Evolutionary conservation across 2,329 filamentous ascomycete genomes (phyloP), one percentile per base, ranked within the genome.

Genomic region (Cyclaneusma minus): DNA sequence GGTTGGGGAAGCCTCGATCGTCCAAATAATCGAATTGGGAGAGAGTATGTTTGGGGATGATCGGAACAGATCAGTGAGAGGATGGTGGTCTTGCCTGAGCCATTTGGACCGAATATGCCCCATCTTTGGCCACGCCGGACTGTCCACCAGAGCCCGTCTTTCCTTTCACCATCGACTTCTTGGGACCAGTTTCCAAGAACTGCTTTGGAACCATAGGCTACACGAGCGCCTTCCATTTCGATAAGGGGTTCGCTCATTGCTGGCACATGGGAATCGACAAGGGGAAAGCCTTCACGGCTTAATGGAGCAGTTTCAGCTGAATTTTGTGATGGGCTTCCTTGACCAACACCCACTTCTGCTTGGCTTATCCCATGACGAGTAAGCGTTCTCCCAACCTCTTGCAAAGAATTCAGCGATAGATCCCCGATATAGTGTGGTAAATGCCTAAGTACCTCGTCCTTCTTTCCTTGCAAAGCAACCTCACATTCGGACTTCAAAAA

Each of bases 21-120:
- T 1, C 84, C 83, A 46, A 98, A 95, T 9, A 94, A 62, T 39
- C 69, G 76, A 33, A 98, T 76, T 1, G 87, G 85, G 13, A 85
- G 68, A 0, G 81, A 82, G 49, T 95, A 98, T 0, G 85, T 74
- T 50, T 95, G 87, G 0, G 89, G 89, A 42, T 98, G 89, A 44
- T 98, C 89, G 1, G 87, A 95, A 32, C 82, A 91, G 32, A 98
- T 79, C 5, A 98, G 63, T 4, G 84, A 89, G 15, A 95, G 67
- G 20, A 98, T 64, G 0, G 89, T 98, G 0, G 89, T 98, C 57
- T 98, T 98, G 11, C 89, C 89, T 1, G 83, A 93, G 8, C 79
- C 89, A 41, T 98, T 95, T 16, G 85, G 78, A 0, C 89, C 89
- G 44, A 98, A 89, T 11, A 95, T 68, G 3, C 81, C 87, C 79